A percentile compares a stretch with the other conserved stretches of the same genome.
These are phyloP conservation scores for Hypoxylon intermedium DNA, from an alignment of 495 filamentous ascomycete species.

Conservation along the genomic window DNA sequence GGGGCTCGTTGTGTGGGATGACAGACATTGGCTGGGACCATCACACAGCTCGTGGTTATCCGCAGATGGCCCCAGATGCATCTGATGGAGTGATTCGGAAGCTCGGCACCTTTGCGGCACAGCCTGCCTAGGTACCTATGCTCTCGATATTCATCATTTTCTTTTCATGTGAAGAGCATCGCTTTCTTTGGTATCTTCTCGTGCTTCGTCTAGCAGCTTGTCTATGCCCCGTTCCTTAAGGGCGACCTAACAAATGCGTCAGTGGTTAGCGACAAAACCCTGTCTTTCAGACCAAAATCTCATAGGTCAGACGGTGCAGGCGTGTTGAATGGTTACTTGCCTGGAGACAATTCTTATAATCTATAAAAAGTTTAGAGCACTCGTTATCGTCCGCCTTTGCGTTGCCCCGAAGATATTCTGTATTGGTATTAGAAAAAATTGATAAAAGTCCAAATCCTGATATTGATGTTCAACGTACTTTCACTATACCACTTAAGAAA, in stretches of 20 bases:
- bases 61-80: conserved; percentile 10
- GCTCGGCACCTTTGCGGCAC: conserved; percentile 19
- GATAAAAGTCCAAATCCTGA: too few species aligned
- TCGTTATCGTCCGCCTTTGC: conserved; percentile 74
- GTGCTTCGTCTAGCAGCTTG: conserved; percentile 81
- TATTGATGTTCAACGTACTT: conserved; percentile 61
- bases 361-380: conserved; percentile 80
- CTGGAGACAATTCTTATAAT: conserved; percentile 82
- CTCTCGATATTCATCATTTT: conserved; percentile 40
- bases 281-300: conserved; percentile 10
- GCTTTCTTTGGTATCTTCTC: conserved; percentile 80
- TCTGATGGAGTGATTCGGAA: conserved; percentile 16
- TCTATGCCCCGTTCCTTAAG: conserved; percentile 87
- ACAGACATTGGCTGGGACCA: conserved; percentile 13
- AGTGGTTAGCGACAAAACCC: conserved; percentile 1
- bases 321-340: conserved; percentile 54
- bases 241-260: conserved; percentile 64
- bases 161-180: conserved; percentile 74
- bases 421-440: background rate
- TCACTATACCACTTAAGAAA: conserved; percentile 98
- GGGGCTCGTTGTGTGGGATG: conserved; percentile 7
- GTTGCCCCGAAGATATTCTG: conserved; percentile 85
- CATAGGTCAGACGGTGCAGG: background rate
- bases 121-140: background rate
- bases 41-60: background rate